Evolutionary conservation across 768 basidiomycete genomes (phyloP).

Genomic region (Boletus subcaerulescens): DNA sequence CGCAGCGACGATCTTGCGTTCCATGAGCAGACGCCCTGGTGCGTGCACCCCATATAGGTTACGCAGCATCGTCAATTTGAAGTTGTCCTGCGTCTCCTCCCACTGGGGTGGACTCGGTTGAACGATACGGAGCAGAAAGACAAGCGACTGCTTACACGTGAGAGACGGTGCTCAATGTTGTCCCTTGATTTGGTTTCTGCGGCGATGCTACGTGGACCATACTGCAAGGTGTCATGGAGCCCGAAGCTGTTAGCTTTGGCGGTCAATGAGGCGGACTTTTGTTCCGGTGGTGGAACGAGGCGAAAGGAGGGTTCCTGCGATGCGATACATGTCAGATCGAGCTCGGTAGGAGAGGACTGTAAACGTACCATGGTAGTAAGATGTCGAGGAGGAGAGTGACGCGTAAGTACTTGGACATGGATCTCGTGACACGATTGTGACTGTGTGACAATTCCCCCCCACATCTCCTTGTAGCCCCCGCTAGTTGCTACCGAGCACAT

Average conservation of each 20-base stretch:
- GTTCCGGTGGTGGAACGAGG: constrained; percentile 54
- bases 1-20: constrained; percentile 77
- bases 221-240: constrained; percentile 82
- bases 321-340: neutral
- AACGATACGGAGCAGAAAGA: neutral
- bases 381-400: constrained; percentile 4
- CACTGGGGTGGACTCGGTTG: constrained; percentile 52
- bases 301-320: constrained; percentile 51
- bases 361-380: constrained; percentile 21
- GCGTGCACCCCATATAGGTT: constrained; percentile 84
- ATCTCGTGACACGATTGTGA: constrained; percentile 28
- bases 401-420: constrained; percentile 16
- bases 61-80: constrained; percentile 81
- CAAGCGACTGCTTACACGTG: constrained; percentile 54
- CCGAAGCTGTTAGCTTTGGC: constrained; percentile 75
- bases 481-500: neutral
- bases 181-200: constrained; percentile 64
- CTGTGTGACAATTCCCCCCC: constrained; percentile 29
- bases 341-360: neutral
- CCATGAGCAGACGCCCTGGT: constrained; percentile 91
- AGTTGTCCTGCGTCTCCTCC: constrained; percentile 88
- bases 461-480: constrained; percentile 1
- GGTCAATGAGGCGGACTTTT: constrained; percentile 61
- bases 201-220: constrained; percentile 81
- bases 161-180: constrained; percentile 65